phyloP scores from a whole-genome alignment of 768 basidiomycete species.

The Mycena belliarum region DNA sequence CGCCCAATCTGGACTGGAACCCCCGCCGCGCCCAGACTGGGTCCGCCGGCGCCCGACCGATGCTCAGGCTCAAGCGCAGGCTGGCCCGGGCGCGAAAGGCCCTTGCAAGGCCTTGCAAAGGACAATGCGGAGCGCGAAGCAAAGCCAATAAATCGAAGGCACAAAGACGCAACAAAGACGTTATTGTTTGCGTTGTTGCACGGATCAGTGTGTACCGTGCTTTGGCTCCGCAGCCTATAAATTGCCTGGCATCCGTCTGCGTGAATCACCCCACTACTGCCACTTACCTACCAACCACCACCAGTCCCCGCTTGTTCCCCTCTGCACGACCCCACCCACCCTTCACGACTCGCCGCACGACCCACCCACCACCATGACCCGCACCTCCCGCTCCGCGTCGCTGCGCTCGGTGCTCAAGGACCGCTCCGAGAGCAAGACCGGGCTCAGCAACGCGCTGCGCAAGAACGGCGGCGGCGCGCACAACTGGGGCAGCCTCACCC shows the following conservation, averaged over 20 bases:
- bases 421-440: constrained; percentile 78
- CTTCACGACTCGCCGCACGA: background rate
- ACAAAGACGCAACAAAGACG: background rate
- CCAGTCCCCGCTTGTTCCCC: background rate
- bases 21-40: too few species aligned
- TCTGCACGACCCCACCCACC: background rate
- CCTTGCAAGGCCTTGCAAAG: too few species aligned
- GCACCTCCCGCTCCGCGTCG: constrained; percentile 71
- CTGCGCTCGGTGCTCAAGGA: constrained; percentile 75
- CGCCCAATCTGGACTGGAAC: too few species aligned
- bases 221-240: constrained; percentile 5
- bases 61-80: too few species aligned
- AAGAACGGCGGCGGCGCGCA: constrained; percentile 81
- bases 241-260: background rate
- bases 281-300: background rate
- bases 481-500: constrained; percentile 79
- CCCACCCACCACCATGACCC: constrained; percentile 58
- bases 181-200: background rate
- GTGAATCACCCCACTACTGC: background rate
- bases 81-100: background rate
- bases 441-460: constrained; percentile 68
- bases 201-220: constrained; percentile 1
- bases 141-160: too few species aligned
- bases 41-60: too few species aligned
- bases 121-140: too few species aligned